Evolutionary conservation across 2,329 filamentous ascomycete genomes (phyloP).

Genomic region (Akanthomyces lecanii): DNA sequence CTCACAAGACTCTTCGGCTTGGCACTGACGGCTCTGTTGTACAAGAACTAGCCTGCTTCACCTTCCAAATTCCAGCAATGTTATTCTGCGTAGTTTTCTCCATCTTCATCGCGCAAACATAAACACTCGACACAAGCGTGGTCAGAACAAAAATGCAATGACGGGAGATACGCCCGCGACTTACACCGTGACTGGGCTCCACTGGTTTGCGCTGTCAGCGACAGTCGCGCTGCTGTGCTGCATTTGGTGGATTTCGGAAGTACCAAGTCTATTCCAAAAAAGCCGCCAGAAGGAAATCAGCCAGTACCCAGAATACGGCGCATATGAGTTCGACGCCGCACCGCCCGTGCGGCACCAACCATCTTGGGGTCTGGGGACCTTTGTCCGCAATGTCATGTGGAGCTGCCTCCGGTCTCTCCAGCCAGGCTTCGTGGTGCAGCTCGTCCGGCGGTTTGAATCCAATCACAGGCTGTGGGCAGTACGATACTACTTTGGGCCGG

Average conservation of each 20-base stretch:
- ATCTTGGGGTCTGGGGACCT: not conserved
- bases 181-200: constrained; percentile 1
- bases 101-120: not conserved
- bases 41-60: too few relatives aligned
- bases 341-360: not conserved
- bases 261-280: not conserved
- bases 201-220: constrained; percentile 7
- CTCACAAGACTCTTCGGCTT: constrained; percentile 7
- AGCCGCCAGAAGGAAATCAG: not conserved
- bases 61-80: too few relatives aligned
- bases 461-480: constrained; percentile 8
- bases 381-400: constrained; percentile 7
- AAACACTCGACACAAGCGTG: not conserved
- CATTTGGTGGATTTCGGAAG: constrained; percentile 6
- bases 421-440: constrained; percentile 9
- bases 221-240: constrained; percentile 2
- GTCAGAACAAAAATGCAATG: not conserved
- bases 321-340: not conserved
- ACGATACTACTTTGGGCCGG: constrained; percentile 11
- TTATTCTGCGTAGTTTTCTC: not conserved
- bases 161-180: not conserved
- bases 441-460: not conserved
- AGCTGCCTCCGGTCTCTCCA: constrained; percentile 13
- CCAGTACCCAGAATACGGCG: not conserved
- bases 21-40: not conserved